These are phyloP conservation scores for Yamadazyma triangularis DNA, from an alignment of 1,139 yeast genomes.

Conservation along the genomic window DNA sequence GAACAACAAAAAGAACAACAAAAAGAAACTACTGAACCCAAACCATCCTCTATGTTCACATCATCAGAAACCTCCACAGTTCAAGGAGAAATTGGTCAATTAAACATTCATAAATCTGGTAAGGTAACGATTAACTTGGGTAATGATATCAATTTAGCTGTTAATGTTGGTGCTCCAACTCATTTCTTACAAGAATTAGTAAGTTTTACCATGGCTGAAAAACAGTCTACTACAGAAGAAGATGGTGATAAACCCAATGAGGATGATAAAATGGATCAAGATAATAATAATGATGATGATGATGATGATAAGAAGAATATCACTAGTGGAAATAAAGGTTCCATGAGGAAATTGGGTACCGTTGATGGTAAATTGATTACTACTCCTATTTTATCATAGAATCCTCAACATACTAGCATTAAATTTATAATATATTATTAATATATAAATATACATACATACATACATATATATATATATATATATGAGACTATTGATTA, in stretches of 20 bases:
- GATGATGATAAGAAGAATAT: slow-evolving; percentile 33
- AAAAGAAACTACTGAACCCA: slow-evolving; percentile 3
- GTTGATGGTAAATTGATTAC: slow-evolving; percentile 54
- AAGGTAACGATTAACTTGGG: slow-evolving; percentile 73
- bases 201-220: slow-evolving; percentile 36
- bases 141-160: slow-evolving; percentile 57
- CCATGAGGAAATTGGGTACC: slow-evolving; percentile 57
- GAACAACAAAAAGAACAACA: slow-evolving; percentile 4
- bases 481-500: slow-evolving; percentile 7
- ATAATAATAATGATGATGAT: slow-evolving; percentile 36
- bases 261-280: slow-evolving; percentile 9
- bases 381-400: slow-evolving; percentile 39
- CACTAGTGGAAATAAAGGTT: slow-evolving; percentile 37
- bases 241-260: slow-evolving; percentile 12
- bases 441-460: too few relatives aligned
- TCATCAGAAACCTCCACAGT: slow-evolving; percentile 7
- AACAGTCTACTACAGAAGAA: slow-evolving; percentile 1
- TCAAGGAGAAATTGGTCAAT: slow-evolving; percentile 63
- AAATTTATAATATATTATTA: too few relatives aligned
- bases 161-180: slow-evolving; percentile 68
- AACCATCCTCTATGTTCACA: slow-evolving; percentile 8
- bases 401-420: too few relatives aligned
- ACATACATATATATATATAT: neutral
- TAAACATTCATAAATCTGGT: slow-evolving; percentile 80
- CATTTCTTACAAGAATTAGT: slow-evolving; percentile 75